These are phyloP conservation scores for Atkinsonella hypoxylon DNA, from an alignment of 2,329 filamentous ascomycete species.

Conservation along the genomic window DNA sequence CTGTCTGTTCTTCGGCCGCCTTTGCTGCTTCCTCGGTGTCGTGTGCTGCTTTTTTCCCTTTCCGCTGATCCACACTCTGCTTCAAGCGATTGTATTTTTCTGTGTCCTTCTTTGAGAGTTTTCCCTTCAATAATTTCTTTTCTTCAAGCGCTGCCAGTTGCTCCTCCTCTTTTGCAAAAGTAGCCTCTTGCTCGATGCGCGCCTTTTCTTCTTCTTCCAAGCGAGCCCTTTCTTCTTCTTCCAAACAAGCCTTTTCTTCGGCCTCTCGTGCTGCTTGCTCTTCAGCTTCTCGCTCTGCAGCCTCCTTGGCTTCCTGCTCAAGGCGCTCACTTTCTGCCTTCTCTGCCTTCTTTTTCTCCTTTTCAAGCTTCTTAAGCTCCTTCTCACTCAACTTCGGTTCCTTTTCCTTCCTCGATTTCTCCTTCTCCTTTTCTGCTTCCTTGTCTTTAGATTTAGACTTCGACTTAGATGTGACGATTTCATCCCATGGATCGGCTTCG, in stretches of 20 bases:
- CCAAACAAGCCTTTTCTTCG: slow-evolving; percentile 17
- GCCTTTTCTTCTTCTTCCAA: slow-evolving; percentile 15
- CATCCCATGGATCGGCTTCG: slow-evolving; percentile 24
- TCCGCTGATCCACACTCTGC: slow-evolving; percentile 22
- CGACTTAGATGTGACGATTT: slow-evolving; percentile 18
- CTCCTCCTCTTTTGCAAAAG: slow-evolving; percentile 19
- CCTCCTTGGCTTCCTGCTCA: slow-evolving; percentile 14
- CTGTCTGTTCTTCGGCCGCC: slow-evolving; percentile 16
- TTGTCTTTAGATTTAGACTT: slow-evolving; percentile 32
- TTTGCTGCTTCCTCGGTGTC: slow-evolving; percentile 4
- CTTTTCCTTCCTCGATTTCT: slow-evolving; percentile 24
- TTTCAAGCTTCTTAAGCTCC: slow-evolving; percentile 39
- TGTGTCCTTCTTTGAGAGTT: slow-evolving; percentile 31
- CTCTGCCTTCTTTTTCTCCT: slow-evolving; percentile 33
- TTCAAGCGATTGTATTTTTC: slow-evolving; percentile 29
- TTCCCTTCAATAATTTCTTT: slow-evolving; percentile 39
- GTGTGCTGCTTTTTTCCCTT: slow-evolving; percentile 17
- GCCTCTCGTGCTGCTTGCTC: slow-evolving; percentile 18
- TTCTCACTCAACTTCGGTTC: slow-evolving; percentile 35
- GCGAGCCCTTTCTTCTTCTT: slow-evolving; percentile 14
- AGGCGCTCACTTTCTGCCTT: slow-evolving; percentile 25
- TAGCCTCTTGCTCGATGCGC: slow-evolving; percentile 13
- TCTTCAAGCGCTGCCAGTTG: slow-evolving; percentile 29
- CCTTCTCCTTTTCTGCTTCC: slow-evolving; percentile 17
- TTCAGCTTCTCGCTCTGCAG: slow-evolving; percentile 17